These are phyloP conservation scores for Prillingera fragicola DNA, from an alignment of 1,284 basidiomycete species.

Conservation along the genomic window DNA sequence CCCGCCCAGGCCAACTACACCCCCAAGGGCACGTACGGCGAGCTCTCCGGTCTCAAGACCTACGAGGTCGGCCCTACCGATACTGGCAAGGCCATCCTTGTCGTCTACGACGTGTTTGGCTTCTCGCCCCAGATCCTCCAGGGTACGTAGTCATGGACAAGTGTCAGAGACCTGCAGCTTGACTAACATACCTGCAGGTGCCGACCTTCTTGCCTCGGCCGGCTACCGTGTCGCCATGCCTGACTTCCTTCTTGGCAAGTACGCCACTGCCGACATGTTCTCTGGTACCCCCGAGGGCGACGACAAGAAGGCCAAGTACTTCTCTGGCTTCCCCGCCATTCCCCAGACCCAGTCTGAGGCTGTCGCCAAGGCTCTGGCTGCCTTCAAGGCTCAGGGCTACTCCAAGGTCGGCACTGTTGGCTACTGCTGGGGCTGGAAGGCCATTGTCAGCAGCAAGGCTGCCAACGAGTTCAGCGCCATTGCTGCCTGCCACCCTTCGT, in stretches of 20 bases:
- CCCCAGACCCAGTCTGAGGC: slow-evolving; percentile 32
- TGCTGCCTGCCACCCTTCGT: slow-evolving; percentile 44
- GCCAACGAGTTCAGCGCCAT: slow-evolving; percentile 29
- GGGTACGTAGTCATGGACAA: too few relatives aligned
- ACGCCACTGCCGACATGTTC: slow-evolving; percentile 43
- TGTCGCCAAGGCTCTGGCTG: slow-evolving; percentile 35
- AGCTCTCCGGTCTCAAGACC: slow-evolving; percentile 46
- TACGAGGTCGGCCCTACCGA: slow-evolving; percentile 39
- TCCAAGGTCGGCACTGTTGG: slow-evolving; percentile 45
- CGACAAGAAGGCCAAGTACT: slow-evolving; percentile 28
- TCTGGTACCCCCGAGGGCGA: slow-evolving; percentile 20
- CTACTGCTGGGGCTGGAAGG: slow-evolving; percentile 49
- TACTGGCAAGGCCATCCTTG: slow-evolving; percentile 34
- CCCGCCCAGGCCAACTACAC: slow-evolving; percentile 51
- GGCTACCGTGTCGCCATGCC: slow-evolving; percentile 50
- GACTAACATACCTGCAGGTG: slow-evolving; percentile 30
- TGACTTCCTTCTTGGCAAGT: slow-evolving; percentile 48
- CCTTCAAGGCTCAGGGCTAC: slow-evolving; percentile 38
- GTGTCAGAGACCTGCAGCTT: too few relatives aligned
- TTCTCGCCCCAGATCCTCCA: slow-evolving; percentile 50
- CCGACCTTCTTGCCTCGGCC: slow-evolving; percentile 44
- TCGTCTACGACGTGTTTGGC: slow-evolving; percentile 46
- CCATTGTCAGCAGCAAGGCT: slow-evolving; percentile 20
- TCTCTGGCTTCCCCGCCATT: slow-evolving; percentile 33
- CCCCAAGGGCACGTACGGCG: slow-evolving; percentile 47